Evolutionary conservation across 192 early-diverging fungal genomes (phyloP).

Genomic region (Bifiguratus adelaidae): DNA sequence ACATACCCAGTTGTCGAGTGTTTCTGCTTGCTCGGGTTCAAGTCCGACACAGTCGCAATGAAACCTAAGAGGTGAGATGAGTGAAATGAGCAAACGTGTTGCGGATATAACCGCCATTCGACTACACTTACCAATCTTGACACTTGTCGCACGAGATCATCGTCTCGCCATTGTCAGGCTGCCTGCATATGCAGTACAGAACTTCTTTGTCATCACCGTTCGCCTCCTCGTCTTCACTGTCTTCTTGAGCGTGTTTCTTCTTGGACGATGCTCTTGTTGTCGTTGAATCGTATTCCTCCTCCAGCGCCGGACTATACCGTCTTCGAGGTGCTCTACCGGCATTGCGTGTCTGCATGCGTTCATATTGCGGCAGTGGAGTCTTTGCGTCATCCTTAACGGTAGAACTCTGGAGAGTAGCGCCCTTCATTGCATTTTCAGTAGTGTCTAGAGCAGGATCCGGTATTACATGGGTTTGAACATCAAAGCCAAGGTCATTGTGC

Average conservation of each 20-base stretch:
- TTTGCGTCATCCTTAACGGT: not conserved
- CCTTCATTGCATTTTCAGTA: conserved; percentile 1
- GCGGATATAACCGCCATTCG: no score
- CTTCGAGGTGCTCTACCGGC: not conserved
- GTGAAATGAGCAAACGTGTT: no score
- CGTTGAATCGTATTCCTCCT: not conserved
- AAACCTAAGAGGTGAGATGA: conserved; percentile 9
- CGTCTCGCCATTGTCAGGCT: conserved; percentile 54
- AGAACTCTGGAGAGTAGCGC: conserved; percentile 3
- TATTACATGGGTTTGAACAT: not conserved
- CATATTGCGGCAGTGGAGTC: conserved; percentile 10
- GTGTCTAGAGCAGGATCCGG: not conserved
- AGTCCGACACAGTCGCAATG: conserved; percentile 20
- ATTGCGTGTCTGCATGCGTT: conserved; percentile 9
- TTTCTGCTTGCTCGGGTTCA: conserved; percentile 15
- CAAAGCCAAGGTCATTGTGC: not conserved
- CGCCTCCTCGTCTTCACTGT: not conserved
- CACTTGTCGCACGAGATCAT: conserved; percentile 73
- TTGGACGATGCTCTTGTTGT: not conserved
- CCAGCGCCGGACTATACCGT: not conserved
- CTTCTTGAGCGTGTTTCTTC: not conserved
- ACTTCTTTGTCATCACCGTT: conserved; percentile 17
- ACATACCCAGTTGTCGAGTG: no score
- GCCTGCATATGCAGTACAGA: conserved; percentile 62
- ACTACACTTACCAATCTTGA: conserved; percentile 52